A percentile compares a stretch with the other conserved stretches of the same genome.
phyloP scores from a whole-genome alignment of 805 yeast genomes.

The Blastobotrys chiropterorum region DNA sequence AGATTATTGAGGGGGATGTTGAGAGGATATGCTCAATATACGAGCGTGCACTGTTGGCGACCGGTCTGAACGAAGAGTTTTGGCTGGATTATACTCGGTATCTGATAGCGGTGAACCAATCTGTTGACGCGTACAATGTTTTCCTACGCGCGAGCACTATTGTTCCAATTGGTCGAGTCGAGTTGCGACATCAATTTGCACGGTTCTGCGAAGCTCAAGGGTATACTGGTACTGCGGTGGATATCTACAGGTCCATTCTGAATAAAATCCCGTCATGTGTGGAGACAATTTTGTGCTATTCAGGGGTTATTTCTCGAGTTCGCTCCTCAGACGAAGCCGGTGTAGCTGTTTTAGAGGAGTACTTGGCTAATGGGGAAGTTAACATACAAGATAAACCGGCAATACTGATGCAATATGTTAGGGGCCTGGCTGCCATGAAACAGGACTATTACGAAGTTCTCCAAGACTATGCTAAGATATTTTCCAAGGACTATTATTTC shows the following conservation, averaged over 20 bases:
- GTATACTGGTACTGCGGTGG: constrained; percentile 23
- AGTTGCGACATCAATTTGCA: constrained; percentile 27
- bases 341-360: background rate
- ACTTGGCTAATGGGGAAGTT: background rate
- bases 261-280: constrained; percentile 25
- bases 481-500: constrained; percentile 22
- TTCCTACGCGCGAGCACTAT: constrained; percentile 47
- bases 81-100: constrained; percentile 69
- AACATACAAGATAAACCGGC: background rate
- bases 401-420: background rate
- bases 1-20: constrained; percentile 30
- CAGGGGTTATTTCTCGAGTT: constrained; percentile 1
- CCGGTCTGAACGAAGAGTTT: constrained; percentile 49
- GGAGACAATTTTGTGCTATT: constrained; percentile 24
- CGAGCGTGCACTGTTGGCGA: constrained; percentile 55
- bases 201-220: constrained; percentile 30
- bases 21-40: constrained; percentile 40
- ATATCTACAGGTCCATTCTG: constrained; percentile 23
- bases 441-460: constrained; percentile 12
- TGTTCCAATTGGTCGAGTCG: constrained; percentile 25
- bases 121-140: constrained; percentile 34
- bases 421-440: background rate
- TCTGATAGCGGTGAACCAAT: constrained; percentile 33
- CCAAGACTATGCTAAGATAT: constrained; percentile 17
- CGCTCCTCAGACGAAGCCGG: constrained; percentile 1